phyloP scores from a whole-genome alignment of 495 filamentous ascomycete genomes.

The Hyaloscypha variabilis region DNA sequence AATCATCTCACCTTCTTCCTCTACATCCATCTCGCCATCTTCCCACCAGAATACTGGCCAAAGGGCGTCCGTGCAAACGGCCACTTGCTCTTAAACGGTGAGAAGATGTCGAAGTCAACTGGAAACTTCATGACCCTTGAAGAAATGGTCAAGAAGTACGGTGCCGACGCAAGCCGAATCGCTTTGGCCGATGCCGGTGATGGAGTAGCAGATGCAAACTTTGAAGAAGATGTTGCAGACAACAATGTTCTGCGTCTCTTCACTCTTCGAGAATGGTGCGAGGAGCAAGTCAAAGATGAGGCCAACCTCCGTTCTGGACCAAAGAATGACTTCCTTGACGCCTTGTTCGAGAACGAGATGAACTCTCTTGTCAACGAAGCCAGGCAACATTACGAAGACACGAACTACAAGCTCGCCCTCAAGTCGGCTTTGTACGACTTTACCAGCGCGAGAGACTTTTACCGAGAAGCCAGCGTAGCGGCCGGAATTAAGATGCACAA shows the following conservation, averaged over 20 bases:
- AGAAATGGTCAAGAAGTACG: slow-evolving; percentile 87
- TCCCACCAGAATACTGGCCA: slow-evolving; percentile 86
- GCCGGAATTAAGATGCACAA: slow-evolving; percentile 83
- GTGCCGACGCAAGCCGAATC: slow-evolving; percentile 88
- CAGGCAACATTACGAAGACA: slow-evolving; percentile 71
- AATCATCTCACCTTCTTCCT: slow-evolving; percentile 97
- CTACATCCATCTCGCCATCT: slow-evolving; percentile 92
- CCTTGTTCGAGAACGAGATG: slow-evolving; percentile 92
- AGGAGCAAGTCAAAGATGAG: slow-evolving; percentile 73
- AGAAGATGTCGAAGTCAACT: slow-evolving; percentile 96
- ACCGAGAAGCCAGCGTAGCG: slow-evolving; percentile 76
- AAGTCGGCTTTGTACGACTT: slow-evolving; percentile 92
- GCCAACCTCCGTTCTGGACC: slow-evolving; percentile 71
- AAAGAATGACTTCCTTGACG: slow-evolving; percentile 80
- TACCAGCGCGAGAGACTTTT: slow-evolving; percentile 81
- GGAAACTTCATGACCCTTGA: slow-evolving; percentile 94
- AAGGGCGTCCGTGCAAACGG: slow-evolving; percentile 83
- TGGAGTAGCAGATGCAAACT: slow-evolving; percentile 94
- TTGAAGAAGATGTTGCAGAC: slow-evolving; percentile 93
- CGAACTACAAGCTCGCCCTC: slow-evolving; percentile 88
- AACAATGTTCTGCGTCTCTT: slow-evolving; percentile 84
- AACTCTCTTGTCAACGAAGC: slow-evolving; percentile 79
- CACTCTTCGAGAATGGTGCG: slow-evolving; percentile 89
- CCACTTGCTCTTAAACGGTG: slow-evolving; percentile 89
- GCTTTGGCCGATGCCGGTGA: slow-evolving; percentile 95